Conservation (phyloP, 2,329 filamentous ascomycete species). For the Fusarium zealandicum region DNA sequence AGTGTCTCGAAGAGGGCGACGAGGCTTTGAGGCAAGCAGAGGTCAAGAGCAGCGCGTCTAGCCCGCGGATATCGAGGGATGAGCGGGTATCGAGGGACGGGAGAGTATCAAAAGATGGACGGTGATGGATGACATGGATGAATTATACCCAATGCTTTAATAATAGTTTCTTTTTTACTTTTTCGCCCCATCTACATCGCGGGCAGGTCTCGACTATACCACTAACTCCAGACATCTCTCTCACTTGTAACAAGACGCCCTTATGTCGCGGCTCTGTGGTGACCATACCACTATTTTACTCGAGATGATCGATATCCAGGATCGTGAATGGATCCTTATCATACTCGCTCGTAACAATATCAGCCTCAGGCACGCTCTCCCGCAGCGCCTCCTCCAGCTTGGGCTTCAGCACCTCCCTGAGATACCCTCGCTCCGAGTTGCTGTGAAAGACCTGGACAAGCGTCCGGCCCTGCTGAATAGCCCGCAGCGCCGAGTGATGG, state of each 20-base stretch:
- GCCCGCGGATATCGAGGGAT: conserved; percentile 33
- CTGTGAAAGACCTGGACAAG: conserved; percentile 91
- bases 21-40: conserved; percentile 49
- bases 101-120: conserved; percentile 20
- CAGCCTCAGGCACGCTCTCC: conserved; percentile 57
- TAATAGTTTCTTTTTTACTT: background rate
- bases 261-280: background rate
- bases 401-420: conserved; percentile 73
- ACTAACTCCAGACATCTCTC: conserved; percentile 7
- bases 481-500: conserved; percentile 89
- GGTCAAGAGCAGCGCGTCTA: conserved; percentile 25
- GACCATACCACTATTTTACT: conserved; percentile 14
- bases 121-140: conserved; percentile 15
- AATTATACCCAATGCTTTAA: conserved; percentile 35
- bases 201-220: background rate
- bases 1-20: conserved; percentile 62
- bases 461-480: conserved; percentile 81
- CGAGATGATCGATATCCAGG: conserved; percentile 58
- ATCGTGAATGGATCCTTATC: conserved; percentile 92
- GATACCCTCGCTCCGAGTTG: conserved; percentile 87
- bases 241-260: background rate
- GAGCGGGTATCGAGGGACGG: conserved; percentile 29
- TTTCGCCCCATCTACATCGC: background rate
- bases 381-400: conserved; percentile 68
- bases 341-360: conserved; percentile 76